Conservation (phyloP, 164 flowering plant species). For the Macadamia tetraphylla region DNA sequence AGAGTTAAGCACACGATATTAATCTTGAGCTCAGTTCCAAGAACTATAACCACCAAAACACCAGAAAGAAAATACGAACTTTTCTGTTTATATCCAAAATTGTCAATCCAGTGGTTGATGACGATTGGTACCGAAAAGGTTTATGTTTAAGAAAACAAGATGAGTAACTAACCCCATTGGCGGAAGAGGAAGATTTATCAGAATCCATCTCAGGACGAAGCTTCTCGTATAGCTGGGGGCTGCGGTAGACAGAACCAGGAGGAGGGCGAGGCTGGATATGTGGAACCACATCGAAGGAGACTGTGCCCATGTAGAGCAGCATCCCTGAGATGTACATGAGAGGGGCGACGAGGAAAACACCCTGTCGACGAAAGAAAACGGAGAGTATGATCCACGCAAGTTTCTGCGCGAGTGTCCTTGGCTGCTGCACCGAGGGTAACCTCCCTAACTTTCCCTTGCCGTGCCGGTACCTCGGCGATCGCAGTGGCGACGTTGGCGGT, state of each 20-base stretch:
- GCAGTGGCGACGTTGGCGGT: constrained; percentile 67
- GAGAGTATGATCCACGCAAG: constrained; percentile 57
- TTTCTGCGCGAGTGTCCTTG: constrained; percentile 34
- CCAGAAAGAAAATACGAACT: no score
- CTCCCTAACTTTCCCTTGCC: constrained; percentile 24
- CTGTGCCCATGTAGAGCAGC: constrained; percentile 78
- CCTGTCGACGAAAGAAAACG: constrained; percentile 66
- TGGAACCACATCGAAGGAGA: constrained; percentile 57
- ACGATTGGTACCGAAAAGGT: no score
- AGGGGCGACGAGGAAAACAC: constrained; percentile 75
- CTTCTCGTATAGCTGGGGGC: constrained; percentile 62
- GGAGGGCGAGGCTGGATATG: constrained; percentile 32
- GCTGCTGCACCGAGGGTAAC: constrained; percentile 13
- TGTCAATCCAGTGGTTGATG: no score
- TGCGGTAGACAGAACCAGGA: constrained; percentile 68
- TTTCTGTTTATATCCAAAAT: no score
- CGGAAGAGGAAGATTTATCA: constrained; percentile 41
- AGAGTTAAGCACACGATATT: no score
- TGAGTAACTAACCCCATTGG: constrained; percentile 49
- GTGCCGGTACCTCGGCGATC: constrained; percentile 44
- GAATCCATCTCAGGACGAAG: constrained; percentile 58
- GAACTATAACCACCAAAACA: no score
- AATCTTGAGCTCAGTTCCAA: no score
- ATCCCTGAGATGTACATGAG: constrained; percentile 72
- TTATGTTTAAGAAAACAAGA: no score